Percentiles rank a stretch among this genome's conserved stretches.
Evolutionary conservation across 225 moss, liverwort and hornwort genomes (phyloP).

Genomic region (Rhytidiadelphus loreus): DNA sequence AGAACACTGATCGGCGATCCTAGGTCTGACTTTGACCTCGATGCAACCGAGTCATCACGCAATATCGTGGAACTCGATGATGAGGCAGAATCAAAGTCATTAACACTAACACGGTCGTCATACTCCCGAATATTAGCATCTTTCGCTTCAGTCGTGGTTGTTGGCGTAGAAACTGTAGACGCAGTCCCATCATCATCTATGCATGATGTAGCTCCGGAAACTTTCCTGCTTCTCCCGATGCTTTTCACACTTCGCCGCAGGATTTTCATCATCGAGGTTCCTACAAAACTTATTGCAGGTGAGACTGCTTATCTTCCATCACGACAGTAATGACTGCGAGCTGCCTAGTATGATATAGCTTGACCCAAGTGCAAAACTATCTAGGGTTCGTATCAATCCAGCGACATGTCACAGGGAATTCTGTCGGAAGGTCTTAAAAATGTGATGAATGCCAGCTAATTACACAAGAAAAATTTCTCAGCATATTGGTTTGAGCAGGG

Average conservation of each 20-base stretch:
- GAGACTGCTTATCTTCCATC: background rate
- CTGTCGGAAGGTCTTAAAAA: background rate
- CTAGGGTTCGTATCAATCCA: background rate
- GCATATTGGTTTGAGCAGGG: background rate
- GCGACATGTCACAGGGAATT: background rate
- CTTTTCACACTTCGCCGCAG: slow-evolving; percentile 35
- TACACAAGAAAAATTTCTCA: background rate
- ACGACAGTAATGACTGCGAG: background rate
- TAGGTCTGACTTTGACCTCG: slow-evolving; percentile 21
- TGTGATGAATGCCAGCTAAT: background rate
- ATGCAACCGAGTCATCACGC: slow-evolving; percentile 18
- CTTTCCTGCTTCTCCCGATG: slow-evolving; percentile 36
- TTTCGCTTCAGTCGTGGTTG: slow-evolving; percentile 18
- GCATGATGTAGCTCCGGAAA: slow-evolving; percentile 23
- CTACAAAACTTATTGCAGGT: background rate
- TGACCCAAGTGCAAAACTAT: background rate
- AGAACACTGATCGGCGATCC: slow-evolving; percentile 53
- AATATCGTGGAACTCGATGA: slow-evolving; percentile 38
- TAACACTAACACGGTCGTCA: slow-evolving; percentile 14
- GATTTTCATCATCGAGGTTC: slow-evolving; percentile 38
- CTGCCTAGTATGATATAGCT: background rate
- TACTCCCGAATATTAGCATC: slow-evolving; percentile 7
- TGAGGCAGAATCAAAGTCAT: slow-evolving; percentile 34
- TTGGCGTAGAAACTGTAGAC: slow-evolving; percentile 34
- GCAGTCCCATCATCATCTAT: slow-evolving; percentile 35